A percentile compares a stretch with the other conserved stretches of the same genome.
These are phyloP conservation scores for Leishmania amazonensis DNA, from an alignment of 208 protist species.

Conservation along the genomic window DNA sequence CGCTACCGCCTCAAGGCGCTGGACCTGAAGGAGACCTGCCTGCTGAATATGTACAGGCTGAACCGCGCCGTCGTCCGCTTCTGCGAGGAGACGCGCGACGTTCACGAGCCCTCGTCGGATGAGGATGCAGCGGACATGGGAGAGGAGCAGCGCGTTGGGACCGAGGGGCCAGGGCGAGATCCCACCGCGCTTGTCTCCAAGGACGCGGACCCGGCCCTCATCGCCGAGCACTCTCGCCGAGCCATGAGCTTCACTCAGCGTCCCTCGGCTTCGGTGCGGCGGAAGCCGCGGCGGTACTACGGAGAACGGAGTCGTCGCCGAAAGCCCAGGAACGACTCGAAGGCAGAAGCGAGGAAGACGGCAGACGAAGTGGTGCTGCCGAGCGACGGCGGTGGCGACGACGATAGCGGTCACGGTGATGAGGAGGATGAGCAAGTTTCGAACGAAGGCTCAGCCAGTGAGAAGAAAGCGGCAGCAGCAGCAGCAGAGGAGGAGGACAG, in stretches of 20 bases:
- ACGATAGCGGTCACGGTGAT: neutral
- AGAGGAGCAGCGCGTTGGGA: neutral
- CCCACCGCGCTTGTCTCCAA: slow-evolving; percentile 19
- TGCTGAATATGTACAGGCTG: slow-evolving; percentile 86
- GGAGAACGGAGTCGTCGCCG: slow-evolving; percentile 38
- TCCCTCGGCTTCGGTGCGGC: neutral
- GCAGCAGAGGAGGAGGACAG: neutral
- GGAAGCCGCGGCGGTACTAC: slow-evolving; percentile 25
- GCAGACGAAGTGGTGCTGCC: neutral
- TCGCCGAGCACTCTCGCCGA: slow-evolving; percentile 23
- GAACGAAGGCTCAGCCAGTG: neutral
- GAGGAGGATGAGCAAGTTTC: neutral
- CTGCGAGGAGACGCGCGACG: slow-evolving; percentile 72
- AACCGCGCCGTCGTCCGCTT: slow-evolving; percentile 75
- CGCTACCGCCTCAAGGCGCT: slow-evolving; percentile 70
- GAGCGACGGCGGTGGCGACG: neutral
- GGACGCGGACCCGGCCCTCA: slow-evolving; percentile 32
- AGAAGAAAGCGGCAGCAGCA: neutral
- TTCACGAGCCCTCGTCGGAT: slow-evolving; percentile 52
- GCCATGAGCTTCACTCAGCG: slow-evolving; percentile 40
- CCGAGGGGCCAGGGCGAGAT: neutral
- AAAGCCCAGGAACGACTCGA: neutral
- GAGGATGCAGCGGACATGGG: slow-evolving; percentile 25
- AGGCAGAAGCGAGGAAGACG: neutral
- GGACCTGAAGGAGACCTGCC: slow-evolving; percentile 78